A percentile compares a stretch with the other conserved stretches of the same genome.
Evolutionary conservation across 441 rosid genomes (phyloP).

Genomic region (Theobroma grandiflorum): DNA sequence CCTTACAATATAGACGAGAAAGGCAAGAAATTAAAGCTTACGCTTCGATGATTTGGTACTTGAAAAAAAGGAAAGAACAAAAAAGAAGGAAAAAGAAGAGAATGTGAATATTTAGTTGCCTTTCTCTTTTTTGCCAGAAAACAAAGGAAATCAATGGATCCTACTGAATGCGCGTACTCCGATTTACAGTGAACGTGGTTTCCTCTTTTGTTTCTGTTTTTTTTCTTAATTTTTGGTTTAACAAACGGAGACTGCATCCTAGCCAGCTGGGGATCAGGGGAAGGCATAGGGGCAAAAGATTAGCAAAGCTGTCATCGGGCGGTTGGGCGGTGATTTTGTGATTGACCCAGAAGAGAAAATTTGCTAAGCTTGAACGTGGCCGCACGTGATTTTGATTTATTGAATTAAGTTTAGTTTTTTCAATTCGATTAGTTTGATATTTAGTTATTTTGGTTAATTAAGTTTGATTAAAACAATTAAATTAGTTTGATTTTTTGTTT

Average conservation of each 20-base stretch:
- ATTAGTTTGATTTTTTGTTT: too few species aligned
- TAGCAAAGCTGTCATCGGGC: background rate
- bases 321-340: background rate
- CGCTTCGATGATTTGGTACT: too few species aligned
- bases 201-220: background rate
- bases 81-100: too few species aligned
- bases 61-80: too few species aligned
- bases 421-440: too few species aligned
- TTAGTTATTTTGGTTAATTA: too few species aligned
- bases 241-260: background rate
- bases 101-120: background rate
- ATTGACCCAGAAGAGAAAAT: background rate
- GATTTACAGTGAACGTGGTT: background rate
- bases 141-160: background rate
- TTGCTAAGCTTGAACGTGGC: background rate
- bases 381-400: background rate
- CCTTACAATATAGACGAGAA: background rate
- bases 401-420: background rate
- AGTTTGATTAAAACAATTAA: too few species aligned
- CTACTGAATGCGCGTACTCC: background rate
- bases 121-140: background rate
- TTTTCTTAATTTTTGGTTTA: background rate
- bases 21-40: background rate
- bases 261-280: background rate
- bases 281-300: background rate